A percentile compares a stretch with the other conserved stretches of the same genome.
Conservation (phyloP, 2,329 filamentous ascomycete genomes). For the Fusarium illudens region DNA sequence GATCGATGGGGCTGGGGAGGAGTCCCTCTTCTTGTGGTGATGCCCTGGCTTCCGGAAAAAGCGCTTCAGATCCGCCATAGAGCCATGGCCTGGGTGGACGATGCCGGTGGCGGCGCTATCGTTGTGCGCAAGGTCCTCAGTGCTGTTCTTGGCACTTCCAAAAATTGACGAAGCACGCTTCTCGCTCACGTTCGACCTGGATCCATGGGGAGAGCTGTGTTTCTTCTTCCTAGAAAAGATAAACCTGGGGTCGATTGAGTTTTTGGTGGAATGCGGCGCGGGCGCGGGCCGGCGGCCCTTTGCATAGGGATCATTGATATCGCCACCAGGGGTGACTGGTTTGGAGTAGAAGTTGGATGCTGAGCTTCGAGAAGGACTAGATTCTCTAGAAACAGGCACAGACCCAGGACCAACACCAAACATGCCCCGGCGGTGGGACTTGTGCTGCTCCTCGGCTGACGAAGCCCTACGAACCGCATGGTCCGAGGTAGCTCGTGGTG, state of each 20-base stretch:
- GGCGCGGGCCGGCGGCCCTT: constrained; percentile 79
- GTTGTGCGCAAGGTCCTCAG: constrained; percentile 46
- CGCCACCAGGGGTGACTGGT: constrained; percentile 80
- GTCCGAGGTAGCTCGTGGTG: constrained; percentile 55
- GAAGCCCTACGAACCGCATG: constrained; percentile 55
- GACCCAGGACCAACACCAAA: constrained; percentile 63
- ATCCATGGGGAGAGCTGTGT: constrained; percentile 63
- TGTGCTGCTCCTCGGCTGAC: constrained; percentile 50
- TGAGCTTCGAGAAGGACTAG: constrained; percentile 69
- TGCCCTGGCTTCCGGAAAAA: constrained; percentile 86
- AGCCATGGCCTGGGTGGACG: constrained; percentile 64
- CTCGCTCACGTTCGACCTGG: constrained; percentile 62
- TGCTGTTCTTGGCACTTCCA: constrained; percentile 46
- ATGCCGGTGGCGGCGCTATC: constrained; percentile 39
- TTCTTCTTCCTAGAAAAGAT: constrained; percentile 82
- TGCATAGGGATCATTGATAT: constrained; percentile 87
- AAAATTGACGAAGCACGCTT: constrained; percentile 61
- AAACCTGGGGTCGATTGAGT: constrained; percentile 79
- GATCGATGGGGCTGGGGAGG: constrained; percentile 65
- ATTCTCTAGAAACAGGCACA: constrained; percentile 66
- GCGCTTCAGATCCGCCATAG: constrained; percentile 95
- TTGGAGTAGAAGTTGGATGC: constrained; percentile 73
- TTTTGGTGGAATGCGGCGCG: constrained; percentile 67
- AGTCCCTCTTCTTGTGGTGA: constrained; percentile 73
- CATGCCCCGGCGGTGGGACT: constrained; percentile 62